A percentile compares a stretch with the other conserved stretches of the same genome.
These are phyloP conservation scores for Fusarium mangiferae DNA, from an alignment of 2,329 filamentous ascomycete species.

Conservation along the genomic window DNA sequence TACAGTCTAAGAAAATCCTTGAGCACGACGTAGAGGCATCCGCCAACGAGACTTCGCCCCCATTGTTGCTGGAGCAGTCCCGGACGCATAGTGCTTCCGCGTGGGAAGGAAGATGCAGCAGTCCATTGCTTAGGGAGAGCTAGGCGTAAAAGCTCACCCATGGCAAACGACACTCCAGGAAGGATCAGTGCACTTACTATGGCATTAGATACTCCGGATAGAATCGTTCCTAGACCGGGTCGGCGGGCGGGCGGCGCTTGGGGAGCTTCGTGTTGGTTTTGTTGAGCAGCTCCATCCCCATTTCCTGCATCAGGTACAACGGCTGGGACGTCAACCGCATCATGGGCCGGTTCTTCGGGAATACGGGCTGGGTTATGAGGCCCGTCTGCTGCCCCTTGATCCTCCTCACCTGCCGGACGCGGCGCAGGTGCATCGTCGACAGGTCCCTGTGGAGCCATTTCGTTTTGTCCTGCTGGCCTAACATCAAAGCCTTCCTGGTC, in stretches of 20 bases:
- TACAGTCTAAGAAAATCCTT: slow-evolving; percentile 74
- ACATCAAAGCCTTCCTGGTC: slow-evolving; percentile 53
- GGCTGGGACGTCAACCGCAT: background rate
- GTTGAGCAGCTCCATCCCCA: slow-evolving; percentile 1
- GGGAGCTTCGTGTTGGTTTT: slow-evolving; percentile 47
- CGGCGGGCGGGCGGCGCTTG: slow-evolving; percentile 50
- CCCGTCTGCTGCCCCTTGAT: background rate
- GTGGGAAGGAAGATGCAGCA: slow-evolving; percentile 47
- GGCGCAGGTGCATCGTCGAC: slow-evolving; percentile 1
- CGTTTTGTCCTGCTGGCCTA: slow-evolving; percentile 33
- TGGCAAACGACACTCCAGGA: slow-evolving; percentile 80
- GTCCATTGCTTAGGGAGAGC: slow-evolving; percentile 77
- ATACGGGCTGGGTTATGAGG: slow-evolving; percentile 1
- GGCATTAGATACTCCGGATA: slow-evolving; percentile 59
- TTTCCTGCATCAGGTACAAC: background rate
- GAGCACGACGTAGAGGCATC: slow-evolving; percentile 86
- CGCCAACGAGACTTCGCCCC: slow-evolving; percentile 89
- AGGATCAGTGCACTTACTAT: slow-evolving; percentile 74
- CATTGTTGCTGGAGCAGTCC: slow-evolving; percentile 85
- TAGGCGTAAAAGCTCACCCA: slow-evolving; percentile 79
- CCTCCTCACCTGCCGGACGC: slow-evolving; percentile 2
- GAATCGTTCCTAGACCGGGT: slow-evolving; percentile 49
- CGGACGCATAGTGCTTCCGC: slow-evolving; percentile 53
- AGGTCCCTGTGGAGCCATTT: slow-evolving; percentile 7
- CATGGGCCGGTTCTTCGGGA: background rate